Conservation (phyloP, 2,329 filamentous ascomycete genomes). For the Microdochium paspali region DNA sequence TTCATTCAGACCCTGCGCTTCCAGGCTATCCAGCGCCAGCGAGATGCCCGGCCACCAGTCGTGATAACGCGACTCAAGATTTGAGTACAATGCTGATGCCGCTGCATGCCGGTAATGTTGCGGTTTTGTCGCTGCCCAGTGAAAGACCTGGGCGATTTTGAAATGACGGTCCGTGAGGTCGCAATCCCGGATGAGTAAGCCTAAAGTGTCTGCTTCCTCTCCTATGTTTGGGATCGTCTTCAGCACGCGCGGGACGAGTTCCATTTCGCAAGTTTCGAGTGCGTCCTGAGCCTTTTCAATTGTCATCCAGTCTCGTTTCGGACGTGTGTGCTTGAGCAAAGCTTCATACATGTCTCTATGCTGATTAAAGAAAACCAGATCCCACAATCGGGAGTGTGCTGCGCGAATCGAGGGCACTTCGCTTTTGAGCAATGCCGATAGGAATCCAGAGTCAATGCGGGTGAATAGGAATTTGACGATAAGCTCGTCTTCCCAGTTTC, state of each 20-base stretch:
- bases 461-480: background rate
- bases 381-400: background rate
- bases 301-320: background rate
- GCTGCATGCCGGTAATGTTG: background rate
- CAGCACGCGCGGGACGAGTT: background rate
- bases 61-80: background rate
- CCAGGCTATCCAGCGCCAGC: background rate
- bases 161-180: background rate
- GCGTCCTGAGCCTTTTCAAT: background rate
- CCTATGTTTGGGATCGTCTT: background rate
- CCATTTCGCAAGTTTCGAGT: background rate
- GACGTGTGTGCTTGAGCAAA: background rate
- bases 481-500: background rate
- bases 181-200: background rate
- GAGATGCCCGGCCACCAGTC: too few species aligned
- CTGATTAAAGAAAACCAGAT: background rate
- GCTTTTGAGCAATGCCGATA: background rate
- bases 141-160: background rate
- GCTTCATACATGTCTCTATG: background rate
- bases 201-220: background rate
- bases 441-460: background rate
- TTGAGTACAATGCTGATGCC: background rate
- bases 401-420: background rate
- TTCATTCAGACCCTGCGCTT: background rate
- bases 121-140: background rate